A percentile compares a stretch with the other conserved stretches of the same genome.
These are phyloP conservation scores for Thalassiosira mediterranea DNA, from an alignment of 352 stramenopile genomes.

Conservation along the genomic window DNA sequence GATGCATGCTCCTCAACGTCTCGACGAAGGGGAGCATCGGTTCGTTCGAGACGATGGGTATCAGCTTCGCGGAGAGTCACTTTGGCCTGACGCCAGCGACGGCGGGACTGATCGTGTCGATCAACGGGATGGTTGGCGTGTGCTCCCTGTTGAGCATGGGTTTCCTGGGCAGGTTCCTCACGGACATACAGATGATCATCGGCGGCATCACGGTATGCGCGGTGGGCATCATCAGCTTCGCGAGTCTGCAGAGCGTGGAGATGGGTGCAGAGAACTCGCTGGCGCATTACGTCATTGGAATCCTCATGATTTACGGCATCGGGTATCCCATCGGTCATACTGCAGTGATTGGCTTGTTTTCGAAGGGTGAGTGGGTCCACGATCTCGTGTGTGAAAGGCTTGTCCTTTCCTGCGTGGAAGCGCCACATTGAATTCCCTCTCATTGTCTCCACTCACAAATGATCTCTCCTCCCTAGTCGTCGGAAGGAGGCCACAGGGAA, in stretches of 20 bases:
- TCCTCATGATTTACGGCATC: slow-evolving; percentile 86
- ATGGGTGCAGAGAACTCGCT: slow-evolving; percentile 52
- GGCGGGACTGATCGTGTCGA: slow-evolving; percentile 73
- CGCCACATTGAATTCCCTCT: too few relatives aligned
- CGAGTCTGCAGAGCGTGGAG: slow-evolving; percentile 42
- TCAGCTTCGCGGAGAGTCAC: slow-evolving; percentile 78
- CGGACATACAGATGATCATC: slow-evolving; percentile 84
- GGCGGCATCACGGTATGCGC: slow-evolving; percentile 84
- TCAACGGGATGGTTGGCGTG: slow-evolving; percentile 74
- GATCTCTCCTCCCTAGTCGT: too few relatives aligned
- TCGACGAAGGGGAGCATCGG: slow-evolving; percentile 85
- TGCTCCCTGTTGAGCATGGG: slow-evolving; percentile 73
- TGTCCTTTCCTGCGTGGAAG: too few relatives aligned
- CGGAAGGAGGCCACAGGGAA: slow-evolving; percentile 80
- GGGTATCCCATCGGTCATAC: slow-evolving; percentile 88
- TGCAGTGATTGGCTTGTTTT: slow-evolving; percentile 88
- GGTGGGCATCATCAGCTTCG: slow-evolving; percentile 69
- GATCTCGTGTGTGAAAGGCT: slow-evolving; percentile 10
- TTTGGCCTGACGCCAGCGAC: slow-evolving; percentile 65
- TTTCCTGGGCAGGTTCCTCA: slow-evolving; percentile 61
- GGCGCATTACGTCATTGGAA: slow-evolving; percentile 69
- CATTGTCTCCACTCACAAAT: too few relatives aligned
- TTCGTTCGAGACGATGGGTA: slow-evolving; percentile 86
- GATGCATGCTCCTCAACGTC: slow-evolving; percentile 84
- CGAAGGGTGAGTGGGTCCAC: slow-evolving; percentile 77